Evolutionary conservation across 768 basidiomycete genomes (phyloP).

Genomic region (Tubosaeta sp.): DNA sequence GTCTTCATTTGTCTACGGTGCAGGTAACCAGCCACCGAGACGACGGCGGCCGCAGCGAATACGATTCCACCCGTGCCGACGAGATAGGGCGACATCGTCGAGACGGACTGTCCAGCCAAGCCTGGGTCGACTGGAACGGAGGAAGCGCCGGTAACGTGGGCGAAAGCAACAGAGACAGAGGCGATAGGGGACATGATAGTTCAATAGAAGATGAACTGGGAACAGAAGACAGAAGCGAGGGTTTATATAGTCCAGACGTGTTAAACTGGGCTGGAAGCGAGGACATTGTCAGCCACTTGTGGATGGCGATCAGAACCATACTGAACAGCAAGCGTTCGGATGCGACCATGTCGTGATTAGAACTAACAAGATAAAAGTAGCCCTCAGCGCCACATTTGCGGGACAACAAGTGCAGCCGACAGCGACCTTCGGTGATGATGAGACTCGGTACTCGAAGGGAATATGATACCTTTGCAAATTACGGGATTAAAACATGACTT

Average conservation of each 20-base stretch:
- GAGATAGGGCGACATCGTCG: not conserved
- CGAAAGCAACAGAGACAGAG: slow-evolving; percentile 7
- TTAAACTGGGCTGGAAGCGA: not conserved
- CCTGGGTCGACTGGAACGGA: not conserved
- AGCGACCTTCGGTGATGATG: too few species aligned
- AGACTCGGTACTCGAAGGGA: too few species aligned
- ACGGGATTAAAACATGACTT: too few species aligned
- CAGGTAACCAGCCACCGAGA: slow-evolving; percentile 14
- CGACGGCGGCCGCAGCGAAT: slow-evolving; percentile 10
- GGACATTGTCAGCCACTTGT: too few species aligned
- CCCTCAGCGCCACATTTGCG: too few species aligned
- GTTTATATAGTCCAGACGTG: slow-evolving; percentile 11
- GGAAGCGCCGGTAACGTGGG: too few species aligned
- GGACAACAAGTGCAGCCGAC: too few species aligned
- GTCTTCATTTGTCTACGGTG: slow-evolving; percentile 1
- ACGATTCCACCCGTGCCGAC: slow-evolving; percentile 14
- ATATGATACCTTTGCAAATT: too few species aligned
- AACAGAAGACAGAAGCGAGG: not conserved
- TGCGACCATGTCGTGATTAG: too few species aligned
- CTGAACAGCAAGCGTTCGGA: too few species aligned
- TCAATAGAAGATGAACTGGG: not conserved
- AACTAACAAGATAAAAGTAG: too few species aligned
- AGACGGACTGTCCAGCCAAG: not conserved
- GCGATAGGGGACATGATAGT: slow-evolving; percentile 21
- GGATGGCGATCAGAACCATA: too few species aligned